Base-by-base conservation (phyloP, 768 basidiomycete species). In the Phlebiopsis flavidoalba region DNA sequence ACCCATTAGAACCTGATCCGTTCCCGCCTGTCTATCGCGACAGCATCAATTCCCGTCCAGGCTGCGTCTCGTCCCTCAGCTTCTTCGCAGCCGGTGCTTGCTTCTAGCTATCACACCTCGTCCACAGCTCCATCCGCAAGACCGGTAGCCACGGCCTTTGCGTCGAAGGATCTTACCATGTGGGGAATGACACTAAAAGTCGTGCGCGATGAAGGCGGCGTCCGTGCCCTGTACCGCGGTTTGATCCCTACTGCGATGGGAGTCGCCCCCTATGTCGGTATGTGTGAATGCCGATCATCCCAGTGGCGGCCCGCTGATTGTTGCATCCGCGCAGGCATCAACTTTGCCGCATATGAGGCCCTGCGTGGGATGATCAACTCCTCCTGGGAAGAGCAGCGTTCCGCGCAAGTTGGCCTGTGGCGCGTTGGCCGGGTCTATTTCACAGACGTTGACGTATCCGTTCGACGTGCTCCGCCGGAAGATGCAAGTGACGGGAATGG, bases 1-100 rank as follows among this genome's bases (percentile, higher is more conserved):
- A 95, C 76, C 96, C 96, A 8, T 76, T 98, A 64, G 96, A n/a
- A 99, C 72, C 87, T 99, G 53, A 91, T 98, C 33, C 84, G 96
- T 48, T 91, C 93, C 24, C 84, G 96, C 37, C 77, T 99, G 60
- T 95, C 93, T 19, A 96, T 98, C 69, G 93, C 93, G 19, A 94
- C 93, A 5, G 90, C 93, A n/a, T 89, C 89, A 52, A 79, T 91
- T 70, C 73, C 74, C 35, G 60, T 70, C 21, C 66, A 66, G 24
- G 24, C 63, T n/a, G 57, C 76, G 37, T 60, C 70, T 33, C 59
- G 49, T 15, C 12, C 75, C 17, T 33, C 68, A 11, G 53, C 70
- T 43, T 46, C 75, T 24, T 64, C 72, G 58, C 66, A 69, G 61
- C 75, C 75, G 65, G 68, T 69, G 17, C 71, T 82, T 17, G 69